Conservation (phyloP, 73 alveolate genomes). For the Paramecium bursaria region DNA sequence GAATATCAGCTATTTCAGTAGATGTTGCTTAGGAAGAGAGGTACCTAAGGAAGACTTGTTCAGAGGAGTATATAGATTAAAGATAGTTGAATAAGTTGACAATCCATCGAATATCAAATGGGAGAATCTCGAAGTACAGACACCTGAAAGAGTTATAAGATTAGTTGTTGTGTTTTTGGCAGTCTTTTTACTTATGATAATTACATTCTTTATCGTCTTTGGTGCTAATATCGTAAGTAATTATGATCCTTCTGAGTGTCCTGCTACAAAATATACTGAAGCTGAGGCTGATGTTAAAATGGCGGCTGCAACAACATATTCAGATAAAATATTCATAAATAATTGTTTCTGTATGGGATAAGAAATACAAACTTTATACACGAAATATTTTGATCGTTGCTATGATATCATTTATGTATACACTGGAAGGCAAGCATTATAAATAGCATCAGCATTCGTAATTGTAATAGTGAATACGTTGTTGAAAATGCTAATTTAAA, state of each 20-base stretch:
- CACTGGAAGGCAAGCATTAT: slow-evolving; percentile 10
- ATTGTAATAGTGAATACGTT: slow-evolving; percentile 62
- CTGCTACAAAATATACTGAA: slow-evolving; percentile 11
- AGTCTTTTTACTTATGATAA: slow-evolving; percentile 58
- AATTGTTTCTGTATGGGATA: slow-evolving; percentile 67
- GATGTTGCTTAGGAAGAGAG: slow-evolving; percentile 35
- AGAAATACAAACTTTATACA: slow-evolving; percentile 22
- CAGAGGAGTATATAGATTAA: background rate
- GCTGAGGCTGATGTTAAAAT: slow-evolving; percentile 8
- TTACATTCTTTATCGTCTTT: slow-evolving; percentile 56
- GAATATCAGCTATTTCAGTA: background rate
- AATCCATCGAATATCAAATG: slow-evolving; percentile 74
- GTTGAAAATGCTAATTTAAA: slow-evolving; percentile 33
- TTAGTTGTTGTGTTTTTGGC: slow-evolving; percentile 36
- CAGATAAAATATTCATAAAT: background rate
- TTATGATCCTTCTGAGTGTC: slow-evolving; percentile 48
- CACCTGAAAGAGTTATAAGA: slow-evolving; percentile 44
- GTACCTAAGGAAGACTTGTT: background rate
- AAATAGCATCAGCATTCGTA: slow-evolving; percentile 61
- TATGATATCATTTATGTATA: slow-evolving; percentile 17
- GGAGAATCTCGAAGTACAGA: slow-evolving; percentile 71
- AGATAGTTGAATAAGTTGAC: slow-evolving; percentile 59
- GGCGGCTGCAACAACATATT: slow-evolving; percentile 6
- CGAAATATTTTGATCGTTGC: slow-evolving; percentile 57
- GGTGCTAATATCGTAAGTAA: slow-evolving; percentile 42